A percentile compares a stretch with the other conserved stretches of the same genome.
These are phyloP conservation scores for Cinchona pubescens DNA, from an alignment of 257 asterid species.

Conservation along the genomic window DNA sequence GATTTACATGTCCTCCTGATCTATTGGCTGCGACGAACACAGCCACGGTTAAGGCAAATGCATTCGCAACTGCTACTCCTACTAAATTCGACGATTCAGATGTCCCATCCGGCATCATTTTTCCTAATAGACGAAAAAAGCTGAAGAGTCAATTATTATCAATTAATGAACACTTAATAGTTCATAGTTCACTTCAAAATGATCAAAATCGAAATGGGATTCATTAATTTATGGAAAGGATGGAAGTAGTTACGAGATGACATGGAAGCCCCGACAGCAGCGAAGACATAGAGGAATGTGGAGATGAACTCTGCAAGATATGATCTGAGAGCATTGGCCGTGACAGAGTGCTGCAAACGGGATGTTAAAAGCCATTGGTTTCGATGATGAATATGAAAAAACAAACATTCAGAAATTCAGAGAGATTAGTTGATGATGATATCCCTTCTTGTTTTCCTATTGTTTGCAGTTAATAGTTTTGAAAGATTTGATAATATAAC, in stretches of 20 bases:
- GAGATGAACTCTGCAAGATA: slow-evolving; percentile 90
- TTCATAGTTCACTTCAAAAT: neutral
- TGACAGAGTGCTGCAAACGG: slow-evolving; percentile 54
- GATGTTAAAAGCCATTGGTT: slow-evolving; percentile 58
- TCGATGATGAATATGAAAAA: neutral
- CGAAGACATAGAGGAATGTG: slow-evolving; percentile 77
- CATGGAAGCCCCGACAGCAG: slow-evolving; percentile 64
- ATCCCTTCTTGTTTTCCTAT: neutral
- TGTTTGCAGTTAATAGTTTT: neutral
- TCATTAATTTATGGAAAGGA: neutral
- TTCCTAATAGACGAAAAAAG: slow-evolving; percentile 29
- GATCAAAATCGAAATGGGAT: neutral
- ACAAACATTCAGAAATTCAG: neutral
- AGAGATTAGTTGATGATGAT: neutral
- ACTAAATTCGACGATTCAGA: slow-evolving; percentile 46
- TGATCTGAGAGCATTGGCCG: slow-evolving; percentile 62
- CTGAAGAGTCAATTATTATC: neutral
- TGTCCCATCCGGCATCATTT: slow-evolving; percentile 35
- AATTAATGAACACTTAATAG: no score
- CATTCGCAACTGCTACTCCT: slow-evolving; percentile 53
- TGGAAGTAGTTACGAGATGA: slow-evolving; percentile 41
- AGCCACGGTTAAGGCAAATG: slow-evolving; percentile 56
- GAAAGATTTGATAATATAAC: neutral
- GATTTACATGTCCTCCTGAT: slow-evolving; percentile 91
- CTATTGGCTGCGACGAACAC: slow-evolving; percentile 55